Conservation (phyloP, 2,329 filamentous ascomycete genomes). For the Mycosphaerella sp. region DNA sequence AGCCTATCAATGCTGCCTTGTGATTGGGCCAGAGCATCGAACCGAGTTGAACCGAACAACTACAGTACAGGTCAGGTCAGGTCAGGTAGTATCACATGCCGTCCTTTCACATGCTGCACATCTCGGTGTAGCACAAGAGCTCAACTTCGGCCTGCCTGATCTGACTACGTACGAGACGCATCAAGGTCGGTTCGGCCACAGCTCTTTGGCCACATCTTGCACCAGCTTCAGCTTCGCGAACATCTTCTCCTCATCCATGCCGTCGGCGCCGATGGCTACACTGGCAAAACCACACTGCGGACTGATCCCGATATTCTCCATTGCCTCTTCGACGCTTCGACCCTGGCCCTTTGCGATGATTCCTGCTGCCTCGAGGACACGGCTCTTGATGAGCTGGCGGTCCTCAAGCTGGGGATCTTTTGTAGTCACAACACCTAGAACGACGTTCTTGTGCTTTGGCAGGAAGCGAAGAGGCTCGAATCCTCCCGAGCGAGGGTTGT, state of each 20-base stretch:
- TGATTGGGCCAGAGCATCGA: not conserved
- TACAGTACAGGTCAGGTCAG: too few species aligned
- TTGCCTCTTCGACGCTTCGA: conserved; percentile 32
- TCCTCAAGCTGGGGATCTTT: conserved; percentile 37
- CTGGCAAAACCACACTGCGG: conserved; percentile 38
- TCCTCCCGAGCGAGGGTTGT: conserved; percentile 36
- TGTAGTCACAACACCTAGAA: conserved; percentile 37
- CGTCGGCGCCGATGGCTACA: conserved; percentile 35
- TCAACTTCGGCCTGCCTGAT: too few species aligned
- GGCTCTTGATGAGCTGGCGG: conserved; percentile 30
- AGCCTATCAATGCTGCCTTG: not conserved
- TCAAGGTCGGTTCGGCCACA: conserved; percentile 34
- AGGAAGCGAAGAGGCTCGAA: conserved; percentile 37
- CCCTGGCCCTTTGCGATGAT: conserved; percentile 37
- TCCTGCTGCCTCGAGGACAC: conserved; percentile 33
- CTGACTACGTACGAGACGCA: too few species aligned
- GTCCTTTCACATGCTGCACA: not conserved
- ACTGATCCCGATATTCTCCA: conserved; percentile 36
- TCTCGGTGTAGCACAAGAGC: not conserved
- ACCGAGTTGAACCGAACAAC: conserved; percentile 8
- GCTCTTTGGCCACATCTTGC: conserved; percentile 34
- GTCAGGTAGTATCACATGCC: conserved; percentile 11
- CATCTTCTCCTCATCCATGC: conserved; percentile 37
- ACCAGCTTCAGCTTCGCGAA: conserved; percentile 36
- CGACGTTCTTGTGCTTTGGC: conserved; percentile 37